phyloP scores from a whole-genome alignment of 805 yeast genomes.

The Suhomyces vadensis region DNA sequence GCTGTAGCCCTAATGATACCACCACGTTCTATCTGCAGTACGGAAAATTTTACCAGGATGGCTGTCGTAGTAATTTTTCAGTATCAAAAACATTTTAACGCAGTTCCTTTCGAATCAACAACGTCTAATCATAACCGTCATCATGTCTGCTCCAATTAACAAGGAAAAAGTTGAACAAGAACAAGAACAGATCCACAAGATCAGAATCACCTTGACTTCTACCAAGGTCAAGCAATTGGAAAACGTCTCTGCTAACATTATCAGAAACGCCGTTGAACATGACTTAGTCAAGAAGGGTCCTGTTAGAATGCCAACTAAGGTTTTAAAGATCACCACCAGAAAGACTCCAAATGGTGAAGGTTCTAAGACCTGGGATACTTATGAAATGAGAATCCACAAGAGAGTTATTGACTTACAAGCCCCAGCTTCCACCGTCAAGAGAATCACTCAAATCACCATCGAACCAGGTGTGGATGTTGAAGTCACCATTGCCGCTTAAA shows the following conservation, averaged over 20 bases:
- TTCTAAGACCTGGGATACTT: constrained; percentile 99
- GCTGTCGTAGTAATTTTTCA: constrained; percentile 8
- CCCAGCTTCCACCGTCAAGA: constrained; percentile 89
- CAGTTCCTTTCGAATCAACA: constrained; percentile 21
- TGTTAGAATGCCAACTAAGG: constrained; percentile 99
- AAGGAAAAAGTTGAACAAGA: constrained; percentile 81
- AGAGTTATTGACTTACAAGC: constrained; percentile 98
- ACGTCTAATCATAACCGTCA: constrained; percentile 35
- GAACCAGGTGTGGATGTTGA: constrained; percentile 99
- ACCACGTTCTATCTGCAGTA: constrained; percentile 3
- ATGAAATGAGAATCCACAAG: constrained; percentile 99
- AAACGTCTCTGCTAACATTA: constrained; percentile 89
- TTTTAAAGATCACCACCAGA: constrained; percentile 97
- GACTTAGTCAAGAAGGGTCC: constrained; percentile 96
- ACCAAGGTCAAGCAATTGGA: constrained; percentile 98
- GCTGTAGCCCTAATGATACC: constrained; percentile 7
- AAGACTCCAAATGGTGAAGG: constrained; percentile 99
- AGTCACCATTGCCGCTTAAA: constrained; percentile 85
- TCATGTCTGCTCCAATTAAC: constrained; percentile 75
- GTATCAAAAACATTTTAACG: neutral
- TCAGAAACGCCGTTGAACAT: constrained; percentile 81
- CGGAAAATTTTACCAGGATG: constrained; percentile 6
- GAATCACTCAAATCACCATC: constrained; percentile 95
- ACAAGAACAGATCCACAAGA: constrained; percentile 87
- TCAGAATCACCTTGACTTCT: constrained; percentile 98